Percentiles rank a stretch among this genome's conserved stretches.
Conservation (phyloP, 176 grass and related monocot genomes). For the Hyparrhenia diplandra region DNA sequence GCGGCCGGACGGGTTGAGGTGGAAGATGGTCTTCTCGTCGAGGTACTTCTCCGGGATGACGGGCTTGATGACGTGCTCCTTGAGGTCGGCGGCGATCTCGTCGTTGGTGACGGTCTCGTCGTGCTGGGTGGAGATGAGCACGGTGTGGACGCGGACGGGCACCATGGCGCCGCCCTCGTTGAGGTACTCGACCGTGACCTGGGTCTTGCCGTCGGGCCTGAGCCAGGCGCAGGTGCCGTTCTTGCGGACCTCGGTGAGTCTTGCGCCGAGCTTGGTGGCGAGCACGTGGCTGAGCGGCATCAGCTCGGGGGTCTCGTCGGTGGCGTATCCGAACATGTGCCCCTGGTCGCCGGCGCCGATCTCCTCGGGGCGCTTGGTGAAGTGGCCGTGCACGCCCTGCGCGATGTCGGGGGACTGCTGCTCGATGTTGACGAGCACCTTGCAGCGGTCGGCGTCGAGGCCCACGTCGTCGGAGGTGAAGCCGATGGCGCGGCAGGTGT, state of each 20-base stretch:
- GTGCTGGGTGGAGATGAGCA: conserved; percentile 87
- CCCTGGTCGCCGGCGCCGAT: conserved; percentile 73
- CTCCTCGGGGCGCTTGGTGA: conserved; percentile 67
- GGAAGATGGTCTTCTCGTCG: conserved; percentile 71
- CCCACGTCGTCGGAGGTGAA: conserved; percentile 66
- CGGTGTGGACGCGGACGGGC: conserved; percentile 72
- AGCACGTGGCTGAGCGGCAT: conserved; percentile 77
- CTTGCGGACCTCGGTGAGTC: conserved; percentile 68
- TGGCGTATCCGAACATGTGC: conserved; percentile 73
- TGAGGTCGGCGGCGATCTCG: conserved; percentile 74
- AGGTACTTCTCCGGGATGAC: conserved; percentile 69
- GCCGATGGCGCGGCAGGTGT: conserved; percentile 77
- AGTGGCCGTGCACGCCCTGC: conserved; percentile 69
- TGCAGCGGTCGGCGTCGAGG: conserved; percentile 61
- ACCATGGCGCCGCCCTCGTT: conserved; percentile 69
- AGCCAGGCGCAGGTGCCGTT: conserved; percentile 63
- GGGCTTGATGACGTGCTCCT: conserved; percentile 83
- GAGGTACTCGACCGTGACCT: conserved; percentile 68
- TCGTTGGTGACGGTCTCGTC: conserved; percentile 77
- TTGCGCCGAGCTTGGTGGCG: conserved; percentile 61
- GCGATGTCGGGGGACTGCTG: conserved; percentile 81
- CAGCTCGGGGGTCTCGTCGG: conserved; percentile 66
- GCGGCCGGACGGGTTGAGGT: conserved; percentile 57
- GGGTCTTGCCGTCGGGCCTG: conserved; percentile 68
- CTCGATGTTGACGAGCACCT: conserved; percentile 77